These are phyloP conservation scores for Geranium rotundifolium DNA, from an alignment of 345 rosid species.

Conservation along the genomic window DNA sequence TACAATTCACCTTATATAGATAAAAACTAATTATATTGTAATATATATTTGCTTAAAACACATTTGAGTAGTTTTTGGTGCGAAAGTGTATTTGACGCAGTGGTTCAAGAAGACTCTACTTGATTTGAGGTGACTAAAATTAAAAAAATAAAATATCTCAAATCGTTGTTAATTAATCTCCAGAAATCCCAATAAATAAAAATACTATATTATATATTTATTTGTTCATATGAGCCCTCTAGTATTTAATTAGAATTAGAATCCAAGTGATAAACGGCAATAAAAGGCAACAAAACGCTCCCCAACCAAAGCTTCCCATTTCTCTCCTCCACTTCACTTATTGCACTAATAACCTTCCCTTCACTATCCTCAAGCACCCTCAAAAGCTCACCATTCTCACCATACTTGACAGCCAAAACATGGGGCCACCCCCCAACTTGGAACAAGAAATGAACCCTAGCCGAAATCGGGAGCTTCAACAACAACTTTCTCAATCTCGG, in stretches of 20 bases:
- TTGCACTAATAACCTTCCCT: slow-evolving; percentile 29
- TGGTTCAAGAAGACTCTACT: too few relatives aligned
- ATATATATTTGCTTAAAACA: too few relatives aligned
- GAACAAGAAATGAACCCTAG: slow-evolving; percentile 21
- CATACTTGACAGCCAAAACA: slow-evolving; percentile 24
- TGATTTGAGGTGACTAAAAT: too few relatives aligned
- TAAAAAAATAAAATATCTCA: too few relatives aligned
- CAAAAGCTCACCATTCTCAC: slow-evolving; percentile 27
- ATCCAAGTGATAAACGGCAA: slow-evolving; percentile 22
- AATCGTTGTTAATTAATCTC: too few relatives aligned
- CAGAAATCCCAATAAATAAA: too few relatives aligned
- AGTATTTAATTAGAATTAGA: neutral
- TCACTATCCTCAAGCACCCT: slow-evolving; percentile 30
- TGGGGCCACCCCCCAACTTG: slow-evolving; percentile 25
- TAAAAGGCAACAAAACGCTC: slow-evolving; percentile 32
- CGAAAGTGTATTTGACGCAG: too few relatives aligned
- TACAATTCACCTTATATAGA: too few relatives aligned
- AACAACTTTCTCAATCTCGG: slow-evolving; percentile 22
- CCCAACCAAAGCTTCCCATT: slow-evolving; percentile 46
- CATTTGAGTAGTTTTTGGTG: too few relatives aligned
- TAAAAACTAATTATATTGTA: too few relatives aligned
- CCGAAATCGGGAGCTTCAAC: slow-evolving; percentile 32
- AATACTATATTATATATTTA: too few relatives aligned
- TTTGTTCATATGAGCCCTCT: too few relatives aligned
- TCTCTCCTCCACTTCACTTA: slow-evolving; percentile 39